Conservation (phyloP, 805 yeast genomes). For the Wickerhamomyces subpelliculosus region DNA sequence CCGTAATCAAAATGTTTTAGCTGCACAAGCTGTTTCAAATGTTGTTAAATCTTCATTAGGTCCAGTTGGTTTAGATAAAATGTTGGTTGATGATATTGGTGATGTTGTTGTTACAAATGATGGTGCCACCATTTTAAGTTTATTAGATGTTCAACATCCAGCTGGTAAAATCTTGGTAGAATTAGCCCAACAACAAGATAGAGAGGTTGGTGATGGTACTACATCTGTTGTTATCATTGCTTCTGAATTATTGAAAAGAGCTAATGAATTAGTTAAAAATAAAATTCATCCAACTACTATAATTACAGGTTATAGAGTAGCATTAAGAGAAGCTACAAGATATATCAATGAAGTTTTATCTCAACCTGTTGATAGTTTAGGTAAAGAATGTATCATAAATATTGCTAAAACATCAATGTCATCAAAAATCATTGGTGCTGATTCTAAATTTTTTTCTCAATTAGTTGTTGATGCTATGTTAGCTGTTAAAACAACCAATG, state of each 20-base stretch:
- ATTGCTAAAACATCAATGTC: slow-evolving; percentile 98
- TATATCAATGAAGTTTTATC: slow-evolving; percentile 83
- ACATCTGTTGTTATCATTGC: slow-evolving; percentile 97
- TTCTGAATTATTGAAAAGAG: slow-evolving; percentile 83
- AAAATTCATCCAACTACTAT: slow-evolving; percentile 97
- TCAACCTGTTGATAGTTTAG: slow-evolving; percentile 60
- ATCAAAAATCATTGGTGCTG: slow-evolving; percentile 91
- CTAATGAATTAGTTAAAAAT: slow-evolving; percentile 87
- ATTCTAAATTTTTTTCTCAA: slow-evolving; percentile 80
- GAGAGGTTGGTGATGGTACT: slow-evolving; percentile 98
- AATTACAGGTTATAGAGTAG: slow-evolving; percentile 92
- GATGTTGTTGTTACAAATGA: slow-evolving; percentile 98
- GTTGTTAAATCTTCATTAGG: slow-evolving; percentile 93
- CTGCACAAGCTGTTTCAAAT: slow-evolving; percentile 98
- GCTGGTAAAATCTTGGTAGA: slow-evolving; percentile 97
- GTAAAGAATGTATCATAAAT: slow-evolving; percentile 79
- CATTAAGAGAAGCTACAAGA: slow-evolving; percentile 79
- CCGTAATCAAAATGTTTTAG: slow-evolving; percentile 91
- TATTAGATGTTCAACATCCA: slow-evolving; percentile 96
- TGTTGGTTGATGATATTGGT: slow-evolving; percentile 98
- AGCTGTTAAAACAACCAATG: slow-evolving; percentile 86
- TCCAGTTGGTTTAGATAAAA: slow-evolving; percentile 97
- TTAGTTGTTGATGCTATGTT: slow-evolving; percentile 94
- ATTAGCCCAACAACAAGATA: slow-evolving; percentile 96
- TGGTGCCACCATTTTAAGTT: slow-evolving; percentile 90